Evolutionary conservation across 2,329 filamentous ascomycete genomes (phyloP), one percentile per base, ranked within the genome.

Genomic region (Xylariaceae sp.): DNA sequence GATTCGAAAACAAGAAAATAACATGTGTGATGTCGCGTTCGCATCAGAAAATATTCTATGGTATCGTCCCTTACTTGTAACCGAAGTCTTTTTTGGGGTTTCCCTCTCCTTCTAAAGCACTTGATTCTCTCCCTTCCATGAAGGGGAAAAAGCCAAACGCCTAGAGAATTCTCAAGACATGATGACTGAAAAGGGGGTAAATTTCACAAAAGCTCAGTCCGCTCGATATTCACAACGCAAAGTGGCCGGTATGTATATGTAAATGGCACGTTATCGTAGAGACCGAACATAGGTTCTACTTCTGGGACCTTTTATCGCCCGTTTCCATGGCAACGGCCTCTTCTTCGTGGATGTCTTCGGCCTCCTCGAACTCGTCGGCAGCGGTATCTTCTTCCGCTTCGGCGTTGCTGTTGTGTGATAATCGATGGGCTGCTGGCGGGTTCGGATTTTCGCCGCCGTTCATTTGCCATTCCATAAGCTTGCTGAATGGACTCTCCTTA

Each of bases 391-490:
- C 11, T 7, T 65, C 61, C n/a, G 48, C 11, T 7, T 70, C 70
- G 3, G 70, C 69, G 5, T 77, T 37, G 80, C 69, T 69, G 9
- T 76, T 35, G 80, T 84, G 81, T 3, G 69, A 74, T 3, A 74
- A 73, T 8, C 71, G 71, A 67, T 66, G n/a, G 69, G 71, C 18
- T 64, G 69, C 52, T 62, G 70, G 17, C 65, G 71, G 76, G 3
- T 80, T 73, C 0, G 79, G 73, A 7, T 79, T 70, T 58, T 96
- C 91, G 7, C 89, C 88, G 10, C 92, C 93, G 68, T 83, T 94
- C 85, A 97, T 89, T 76, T 99, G 94, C 92, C 92, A 97, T 75
- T 97, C 93, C 94, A 99, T 99, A 56, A 99, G 80, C 76, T 89
- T 94, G 68, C 87, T 93, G 71, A 99, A 99, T 1, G 92, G 91